Percentiles rank a stretch among this genome's conserved stretches.
phyloP scores from a whole-genome alignment of 2,329 filamentous ascomycete genomes.

The Amylocarpus encephaloides region DNA sequence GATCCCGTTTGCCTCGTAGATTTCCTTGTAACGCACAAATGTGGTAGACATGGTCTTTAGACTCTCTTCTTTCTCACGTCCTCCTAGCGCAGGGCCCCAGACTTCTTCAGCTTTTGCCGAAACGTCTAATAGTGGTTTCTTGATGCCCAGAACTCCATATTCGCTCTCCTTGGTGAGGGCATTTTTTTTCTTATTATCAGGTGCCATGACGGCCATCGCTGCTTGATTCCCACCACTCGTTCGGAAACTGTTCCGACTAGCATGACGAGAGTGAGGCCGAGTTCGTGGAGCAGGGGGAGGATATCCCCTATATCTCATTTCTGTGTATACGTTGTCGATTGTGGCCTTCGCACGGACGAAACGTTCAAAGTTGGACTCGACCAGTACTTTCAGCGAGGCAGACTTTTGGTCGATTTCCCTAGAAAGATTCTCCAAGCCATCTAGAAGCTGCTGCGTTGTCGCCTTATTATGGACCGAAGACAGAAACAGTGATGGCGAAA shows the following conservation, averaged over 20 bases:
- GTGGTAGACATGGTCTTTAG: constrained; percentile 71
- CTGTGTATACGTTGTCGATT: constrained; percentile 96
- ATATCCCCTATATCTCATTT: constrained; percentile 78
- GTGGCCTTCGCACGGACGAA: constrained; percentile 97
- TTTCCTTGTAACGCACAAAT: constrained; percentile 71
- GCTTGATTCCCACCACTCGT: constrained; percentile 34
- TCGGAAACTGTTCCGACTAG: constrained; percentile 33
- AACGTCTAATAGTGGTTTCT: constrained; percentile 78
- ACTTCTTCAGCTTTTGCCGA: constrained; percentile 94
- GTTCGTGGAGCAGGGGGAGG: constrained; percentile 36
- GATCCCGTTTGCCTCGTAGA: constrained; percentile 72
- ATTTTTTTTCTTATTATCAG: constrained; percentile 71
- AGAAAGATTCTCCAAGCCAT: constrained; percentile 79
- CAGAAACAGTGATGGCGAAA: constrained; percentile 86
- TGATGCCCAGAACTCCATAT: constrained; percentile 83
- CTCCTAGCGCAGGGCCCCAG: constrained; percentile 90
- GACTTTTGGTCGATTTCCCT: constrained; percentile 96
- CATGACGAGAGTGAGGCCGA: constrained; percentile 31
- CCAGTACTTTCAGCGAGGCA: constrained; percentile 88
- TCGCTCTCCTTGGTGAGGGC: constrained; percentile 88
- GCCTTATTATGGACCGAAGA: constrained; percentile 85
- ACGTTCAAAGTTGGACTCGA: constrained; percentile 96
- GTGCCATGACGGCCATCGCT: constrained; percentile 26
- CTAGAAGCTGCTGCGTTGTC: constrained; percentile 72
- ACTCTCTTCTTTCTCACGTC: constrained; percentile 82